phyloP scores from a whole-genome alignment of 2,329 filamentous ascomycete species.

The Cytospora piceae region DNA sequence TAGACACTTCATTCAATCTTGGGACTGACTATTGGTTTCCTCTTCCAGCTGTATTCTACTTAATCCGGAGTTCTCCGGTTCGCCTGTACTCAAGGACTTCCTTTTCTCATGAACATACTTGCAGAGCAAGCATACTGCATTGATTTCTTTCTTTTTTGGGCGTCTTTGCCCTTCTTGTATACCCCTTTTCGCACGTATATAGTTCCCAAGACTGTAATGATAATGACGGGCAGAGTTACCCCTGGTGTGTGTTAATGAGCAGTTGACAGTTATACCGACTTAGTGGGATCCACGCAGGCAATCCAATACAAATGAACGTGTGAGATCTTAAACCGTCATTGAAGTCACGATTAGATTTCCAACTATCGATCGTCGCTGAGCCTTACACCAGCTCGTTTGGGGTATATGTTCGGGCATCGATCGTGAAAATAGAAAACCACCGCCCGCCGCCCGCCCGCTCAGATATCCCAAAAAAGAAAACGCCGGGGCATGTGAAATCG shows the following conservation, averaged over 20 bases:
- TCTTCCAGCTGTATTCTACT: constrained; percentile 76
- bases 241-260: neutral
- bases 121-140: neutral
- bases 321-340: neutral
- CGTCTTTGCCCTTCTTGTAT: constrained; percentile 15
- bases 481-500: neutral
- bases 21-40: constrained; percentile 30
- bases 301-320: neutral
- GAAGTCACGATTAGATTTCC: neutral
- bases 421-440: neutral
- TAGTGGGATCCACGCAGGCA: neutral
- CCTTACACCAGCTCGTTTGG: constrained; percentile 9
- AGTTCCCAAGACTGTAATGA: constrained; percentile 28
- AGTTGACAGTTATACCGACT: neutral
- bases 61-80: constrained; percentile 91
- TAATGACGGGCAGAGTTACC: constrained; percentile 19
- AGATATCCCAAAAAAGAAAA: neutral
- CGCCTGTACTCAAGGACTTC: constrained; percentile 90
- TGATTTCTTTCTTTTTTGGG: neutral
- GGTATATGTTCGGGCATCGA: constrained; percentile 8
- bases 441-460: too few relatives aligned
- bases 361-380: constrained; percentile 4
- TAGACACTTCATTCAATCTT: neutral
- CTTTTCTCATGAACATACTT: constrained; percentile 62
- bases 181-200: constrained; percentile 23